Conservation (phyloP, 2,329 filamentous ascomycete genomes). For the Penicillium sp. region DNA sequence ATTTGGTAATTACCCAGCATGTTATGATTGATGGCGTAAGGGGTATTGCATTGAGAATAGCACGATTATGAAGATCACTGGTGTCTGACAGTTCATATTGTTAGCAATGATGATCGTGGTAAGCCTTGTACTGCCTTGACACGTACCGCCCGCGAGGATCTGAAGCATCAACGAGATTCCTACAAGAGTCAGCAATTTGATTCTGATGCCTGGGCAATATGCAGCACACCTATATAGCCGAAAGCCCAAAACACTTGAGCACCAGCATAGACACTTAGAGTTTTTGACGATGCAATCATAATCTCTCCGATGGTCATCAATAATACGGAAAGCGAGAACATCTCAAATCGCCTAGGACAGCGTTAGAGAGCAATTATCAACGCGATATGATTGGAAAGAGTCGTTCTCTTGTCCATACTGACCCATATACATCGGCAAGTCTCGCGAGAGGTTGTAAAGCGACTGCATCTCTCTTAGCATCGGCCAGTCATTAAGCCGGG, state of each 20-base stretch:
- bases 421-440: slow-evolving; percentile 10
- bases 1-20: slow-evolving; percentile 5
- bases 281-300: slow-evolving; percentile 5
- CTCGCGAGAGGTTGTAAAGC: slow-evolving; percentile 9
- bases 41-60: slow-evolving; percentile 6
- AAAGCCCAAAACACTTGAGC: slow-evolving; percentile 9
- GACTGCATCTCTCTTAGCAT: slow-evolving; percentile 1
- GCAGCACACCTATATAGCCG: slow-evolving; percentile 2
- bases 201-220: neutral
- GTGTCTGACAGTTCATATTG: neutral
- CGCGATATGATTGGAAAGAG: neutral
- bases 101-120: neutral
- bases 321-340: slow-evolving; percentile 6
- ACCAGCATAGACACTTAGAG: slow-evolving; percentile 7
- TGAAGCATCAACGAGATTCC: slow-evolving; percentile 11
- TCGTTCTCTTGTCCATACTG: neutral
- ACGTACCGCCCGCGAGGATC: slow-evolving; percentile 7
- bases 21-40: slow-evolving; percentile 4
- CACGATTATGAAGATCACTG: slow-evolving; percentile 8
- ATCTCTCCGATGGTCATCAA: slow-evolving; percentile 9
- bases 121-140: neutral
- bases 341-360: slow-evolving; percentile 3
- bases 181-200: neutral
- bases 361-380: neutral
- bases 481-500: no score